Conservation (phyloP, 2,329 filamentous ascomycete species). For the Paraconiothyrium sp. region DNA sequence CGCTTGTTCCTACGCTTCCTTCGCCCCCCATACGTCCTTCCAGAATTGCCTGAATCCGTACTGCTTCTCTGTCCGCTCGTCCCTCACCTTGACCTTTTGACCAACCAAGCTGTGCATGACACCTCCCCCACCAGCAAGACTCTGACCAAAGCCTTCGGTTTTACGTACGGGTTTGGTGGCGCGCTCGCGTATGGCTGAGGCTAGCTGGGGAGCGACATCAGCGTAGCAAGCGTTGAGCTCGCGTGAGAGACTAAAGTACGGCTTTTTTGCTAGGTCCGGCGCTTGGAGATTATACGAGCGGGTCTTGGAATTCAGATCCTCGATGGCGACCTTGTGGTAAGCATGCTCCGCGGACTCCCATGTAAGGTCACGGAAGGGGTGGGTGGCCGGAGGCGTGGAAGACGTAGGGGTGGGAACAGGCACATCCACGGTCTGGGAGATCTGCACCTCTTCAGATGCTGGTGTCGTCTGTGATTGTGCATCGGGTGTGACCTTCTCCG, state of each 20-base stretch:
- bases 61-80: slow-evolving; percentile 73
- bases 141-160: slow-evolving; percentile 47
- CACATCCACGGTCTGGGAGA: slow-evolving; percentile 26
- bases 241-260: slow-evolving; percentile 84
- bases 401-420: slow-evolving; percentile 19
- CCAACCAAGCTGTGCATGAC: slow-evolving; percentile 70
- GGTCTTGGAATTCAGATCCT: slow-evolving; percentile 79
- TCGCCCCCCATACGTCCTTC: slow-evolving; percentile 73
- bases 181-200: slow-evolving; percentile 75
- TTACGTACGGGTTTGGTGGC: slow-evolving; percentile 61
- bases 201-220: slow-evolving; percentile 81
- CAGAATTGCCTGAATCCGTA: slow-evolving; percentile 93
- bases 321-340: slow-evolving; percentile 80
- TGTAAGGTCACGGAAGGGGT: slow-evolving; percentile 78
- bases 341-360: slow-evolving; percentile 78
- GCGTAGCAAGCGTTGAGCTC: slow-evolving; percentile 85
- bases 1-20: not conserved
- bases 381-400: slow-evolving; percentile 52
- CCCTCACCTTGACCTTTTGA: slow-evolving; percentile 70
- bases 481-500: slow-evolving; percentile 30
- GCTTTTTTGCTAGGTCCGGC: slow-evolving; percentile 89
- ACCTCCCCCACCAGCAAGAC: slow-evolving; percentile 54
- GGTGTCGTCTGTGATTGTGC: not conserved
- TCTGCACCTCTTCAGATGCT: slow-evolving; percentile 9
- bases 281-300: slow-evolving; percentile 96